Percentiles rank a stretch among this genome's conserved stretches.
Conservation (phyloP, 345 rosid species). For the Dovyalis caffra region DNA sequence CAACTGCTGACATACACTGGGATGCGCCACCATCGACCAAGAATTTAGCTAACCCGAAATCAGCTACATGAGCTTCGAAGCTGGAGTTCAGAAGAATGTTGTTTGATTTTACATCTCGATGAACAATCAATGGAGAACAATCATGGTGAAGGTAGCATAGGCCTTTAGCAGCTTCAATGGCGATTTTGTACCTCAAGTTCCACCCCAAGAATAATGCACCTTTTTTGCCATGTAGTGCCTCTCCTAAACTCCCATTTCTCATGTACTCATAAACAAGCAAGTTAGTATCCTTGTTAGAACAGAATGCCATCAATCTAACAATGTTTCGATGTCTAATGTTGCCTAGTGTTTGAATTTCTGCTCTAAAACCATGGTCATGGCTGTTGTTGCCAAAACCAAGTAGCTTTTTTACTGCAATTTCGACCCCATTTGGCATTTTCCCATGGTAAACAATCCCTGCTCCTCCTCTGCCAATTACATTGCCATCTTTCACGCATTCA, state of each 20-base stretch:
- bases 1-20: slow-evolving; percentile 94
- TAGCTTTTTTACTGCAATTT: slow-evolving; percentile 84
- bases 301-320: slow-evolving; percentile 78
- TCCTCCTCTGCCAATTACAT: slow-evolving; percentile 87
- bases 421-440: slow-evolving; percentile 77
- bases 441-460: slow-evolving; percentile 90
- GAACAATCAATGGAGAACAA: slow-evolving; percentile 84
- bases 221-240: slow-evolving; percentile 76
- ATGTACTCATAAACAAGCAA: slow-evolving; percentile 89
- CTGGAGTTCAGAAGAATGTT: slow-evolving; percentile 77
- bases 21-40: slow-evolving; percentile 75
- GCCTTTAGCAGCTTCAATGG: slow-evolving; percentile 90
- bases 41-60: slow-evolving; percentile 92
- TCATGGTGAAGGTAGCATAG: slow-evolving; percentile 93
- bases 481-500: slow-evolving; percentile 88
- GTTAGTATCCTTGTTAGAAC: slow-evolving; percentile 79
- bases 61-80: slow-evolving; percentile 96
- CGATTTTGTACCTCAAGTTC: slow-evolving; percentile 75
- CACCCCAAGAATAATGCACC: slow-evolving; percentile 59
- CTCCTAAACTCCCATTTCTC: slow-evolving; percentile 95
- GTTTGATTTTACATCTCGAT: slow-evolving; percentile 91
- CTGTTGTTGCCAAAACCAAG: slow-evolving; percentile 52
- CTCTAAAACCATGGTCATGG: slow-evolving; percentile 82
- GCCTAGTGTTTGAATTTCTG: slow-evolving; percentile 87
- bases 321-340: slow-evolving; percentile 88